Conservation (phyloP, 169 alveolate genomes). For the Cryptosporidium tyzzeri region DNA sequence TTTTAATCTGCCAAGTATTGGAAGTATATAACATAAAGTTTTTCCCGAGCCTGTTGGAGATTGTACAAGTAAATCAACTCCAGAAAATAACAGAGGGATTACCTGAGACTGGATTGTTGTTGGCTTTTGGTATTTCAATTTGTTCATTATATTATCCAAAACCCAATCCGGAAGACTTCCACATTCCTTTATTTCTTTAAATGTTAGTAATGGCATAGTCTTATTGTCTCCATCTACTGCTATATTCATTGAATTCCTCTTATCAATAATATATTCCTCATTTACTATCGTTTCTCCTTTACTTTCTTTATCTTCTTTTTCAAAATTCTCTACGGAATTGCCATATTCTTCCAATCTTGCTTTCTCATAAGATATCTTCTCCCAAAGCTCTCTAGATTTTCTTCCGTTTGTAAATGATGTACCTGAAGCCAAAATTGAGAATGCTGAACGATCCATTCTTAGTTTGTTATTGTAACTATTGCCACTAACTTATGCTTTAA, state of each 20-base stretch:
- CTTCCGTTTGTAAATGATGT: conserved; percentile 68
- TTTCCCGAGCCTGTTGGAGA: conserved; percentile 94
- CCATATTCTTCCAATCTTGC: neutral
- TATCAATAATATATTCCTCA: neutral
- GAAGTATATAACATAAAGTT: conserved; percentile 91
- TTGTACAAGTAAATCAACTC: conserved; percentile 84
- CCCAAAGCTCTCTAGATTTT: conserved; percentile 69
- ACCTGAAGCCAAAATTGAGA: conserved; percentile 64
- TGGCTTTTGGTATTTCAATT: conserved; percentile 79
- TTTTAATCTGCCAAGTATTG: conserved; percentile 80
- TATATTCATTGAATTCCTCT: conserved; percentile 34
- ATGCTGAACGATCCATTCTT: conserved; percentile 27
- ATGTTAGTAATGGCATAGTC: conserved; percentile 30
- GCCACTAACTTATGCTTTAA: neutral
- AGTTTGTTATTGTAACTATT: neutral
- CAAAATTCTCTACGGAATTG: neutral
- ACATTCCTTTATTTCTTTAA: conserved; percentile 29
- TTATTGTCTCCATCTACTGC: conserved; percentile 68
- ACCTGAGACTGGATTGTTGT: conserved; percentile 87
- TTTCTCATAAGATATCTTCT: conserved; percentile 38
- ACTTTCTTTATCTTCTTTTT: neutral
- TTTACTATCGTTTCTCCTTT: neutral
- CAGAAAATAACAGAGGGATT: conserved; percentile 83
- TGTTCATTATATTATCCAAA: conserved; percentile 13
- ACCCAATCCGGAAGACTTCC: conserved; percentile 45